phyloP scores from a whole-genome alignment of 768 basidiomycete species.

The Mycena filopes region DNA sequence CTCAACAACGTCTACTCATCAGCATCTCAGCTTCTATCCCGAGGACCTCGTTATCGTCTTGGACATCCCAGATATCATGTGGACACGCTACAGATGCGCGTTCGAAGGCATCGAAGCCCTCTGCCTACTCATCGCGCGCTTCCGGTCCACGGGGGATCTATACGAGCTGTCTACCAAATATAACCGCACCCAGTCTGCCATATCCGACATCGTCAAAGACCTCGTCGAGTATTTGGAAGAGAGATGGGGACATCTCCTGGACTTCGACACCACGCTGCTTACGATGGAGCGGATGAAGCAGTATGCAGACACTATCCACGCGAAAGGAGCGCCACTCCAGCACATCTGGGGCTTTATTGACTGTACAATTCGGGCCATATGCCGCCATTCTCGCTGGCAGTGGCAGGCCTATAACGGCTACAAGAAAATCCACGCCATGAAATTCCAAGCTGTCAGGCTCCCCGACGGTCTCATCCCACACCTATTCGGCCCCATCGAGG shows the following conservation, averaged over 20 bases:
- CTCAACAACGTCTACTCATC: too few relatives aligned
- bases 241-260: conserved; percentile 34
- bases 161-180: too few relatives aligned
- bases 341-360: conserved; percentile 38
- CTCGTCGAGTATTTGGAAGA: conserved; percentile 23
- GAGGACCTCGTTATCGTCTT: too few relatives aligned
- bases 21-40: too few relatives aligned
- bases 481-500: conserved; percentile 35
- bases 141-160: too few relatives aligned
- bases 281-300: conserved; percentile 1
- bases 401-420: conserved; percentile 33
- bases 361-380: conserved; percentile 35
- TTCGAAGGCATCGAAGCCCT: too few relatives aligned
- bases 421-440: conserved; percentile 41
- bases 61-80: too few relatives aligned
- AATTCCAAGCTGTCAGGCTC: conserved; percentile 36
- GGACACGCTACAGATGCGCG: too few relatives aligned
- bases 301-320: conserved; percentile 33
- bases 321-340: conserved; percentile 28
- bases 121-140: too few relatives aligned
- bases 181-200: too few relatives aligned
- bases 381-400: conserved; percentile 17
- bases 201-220: conserved; percentile 31
- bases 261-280: conserved; percentile 31
- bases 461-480: conserved; percentile 37